Evolutionary conservation across 305 asterid species (phyloP), one percentile per base, ranked within the genome.

Genomic region (Fraxinus nigra): DNA sequence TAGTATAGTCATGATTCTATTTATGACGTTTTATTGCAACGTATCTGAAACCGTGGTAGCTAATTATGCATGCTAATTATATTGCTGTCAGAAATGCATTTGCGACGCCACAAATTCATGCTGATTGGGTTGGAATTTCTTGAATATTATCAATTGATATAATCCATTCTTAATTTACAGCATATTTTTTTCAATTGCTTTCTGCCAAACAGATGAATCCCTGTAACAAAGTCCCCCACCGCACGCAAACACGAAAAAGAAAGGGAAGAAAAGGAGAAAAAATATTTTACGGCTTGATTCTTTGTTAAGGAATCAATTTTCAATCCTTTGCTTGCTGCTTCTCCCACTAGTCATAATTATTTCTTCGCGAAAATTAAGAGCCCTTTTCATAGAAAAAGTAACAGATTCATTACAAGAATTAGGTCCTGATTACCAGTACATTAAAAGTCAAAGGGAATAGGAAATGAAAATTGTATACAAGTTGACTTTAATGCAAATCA

Each of bases 281-380:
- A 9, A 37, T 3, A 18, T 7, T 74, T 43, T 37, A 26, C 59
- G n/a, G 59, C 24, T 37, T 18, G 54, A 74, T 74, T 13, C 78
- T 34, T 32, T 18, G 26, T 40, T 2, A 35, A 35, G 13, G 56
- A 37, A n/a, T 18, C 30, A 10, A 13, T 10, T 24, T 65, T 24
- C 72, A 24, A 26, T 65, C 72, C 13, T 82, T 89, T 87, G 91
- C 90, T 87, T 85, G 83, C 81, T 77, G 78, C 86, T 78, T 48
- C 79, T 85, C 80, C 82, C 85, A 84, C 86, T 67, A 22, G 18
- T 84, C 76, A 22, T 37, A 67, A 63, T 82, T 51, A 20, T 56
- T 75, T 3, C 78, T 35, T 48, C 6, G 10, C 5, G 67, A 80
- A 87, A 87, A 75, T 79, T 18, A 61, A 48, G 43, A 7, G 2